Evolutionary conservation across 208 protist genomes (phyloP).

Genomic region (Angomonas ambiguus): DNA sequence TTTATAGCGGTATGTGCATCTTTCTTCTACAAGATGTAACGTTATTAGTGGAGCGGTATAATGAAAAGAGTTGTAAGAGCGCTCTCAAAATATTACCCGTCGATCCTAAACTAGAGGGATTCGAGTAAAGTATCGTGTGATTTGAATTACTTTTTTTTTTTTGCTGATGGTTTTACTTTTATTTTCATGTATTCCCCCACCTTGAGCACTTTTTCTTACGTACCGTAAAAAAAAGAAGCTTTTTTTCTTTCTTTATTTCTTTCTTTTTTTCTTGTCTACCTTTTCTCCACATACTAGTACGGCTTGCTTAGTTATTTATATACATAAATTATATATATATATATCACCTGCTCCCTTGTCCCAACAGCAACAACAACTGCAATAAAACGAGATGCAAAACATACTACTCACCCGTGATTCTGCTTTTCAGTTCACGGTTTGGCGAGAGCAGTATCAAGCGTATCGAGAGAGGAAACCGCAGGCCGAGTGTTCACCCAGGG

Average conservation of each 20-base stretch:
- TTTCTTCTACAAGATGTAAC: slow-evolving; percentile 78
- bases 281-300: neutral
- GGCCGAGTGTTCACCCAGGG: neutral
- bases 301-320: neutral
- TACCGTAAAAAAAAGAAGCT: neutral
- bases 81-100: slow-evolving; percentile 52
- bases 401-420: slow-evolving; percentile 62
- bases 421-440: slow-evolving; percentile 71
- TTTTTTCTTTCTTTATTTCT: neutral
- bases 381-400: slow-evolving; percentile 21
- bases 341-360: neutral
- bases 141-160: neutral
- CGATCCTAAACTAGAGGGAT: slow-evolving; percentile 45
- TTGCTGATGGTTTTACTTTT: slow-evolving; percentile 8
- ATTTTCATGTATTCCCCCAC: slow-evolving; percentile 11
- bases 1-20: slow-evolving; percentile 57
- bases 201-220: neutral
- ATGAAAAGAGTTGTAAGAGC: slow-evolving; percentile 63
- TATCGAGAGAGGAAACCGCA: neutral
- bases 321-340: neutral
- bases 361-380: neutral
- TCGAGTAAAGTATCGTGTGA: slow-evolving; percentile 6
- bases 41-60: slow-evolving; percentile 58
- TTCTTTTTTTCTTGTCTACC: slow-evolving; percentile 5
- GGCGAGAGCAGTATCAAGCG: slow-evolving; percentile 28